phyloP scores from a whole-genome alignment of 1,284 basidiomycete genomes.

The Trametes hirsuta region DNA sequence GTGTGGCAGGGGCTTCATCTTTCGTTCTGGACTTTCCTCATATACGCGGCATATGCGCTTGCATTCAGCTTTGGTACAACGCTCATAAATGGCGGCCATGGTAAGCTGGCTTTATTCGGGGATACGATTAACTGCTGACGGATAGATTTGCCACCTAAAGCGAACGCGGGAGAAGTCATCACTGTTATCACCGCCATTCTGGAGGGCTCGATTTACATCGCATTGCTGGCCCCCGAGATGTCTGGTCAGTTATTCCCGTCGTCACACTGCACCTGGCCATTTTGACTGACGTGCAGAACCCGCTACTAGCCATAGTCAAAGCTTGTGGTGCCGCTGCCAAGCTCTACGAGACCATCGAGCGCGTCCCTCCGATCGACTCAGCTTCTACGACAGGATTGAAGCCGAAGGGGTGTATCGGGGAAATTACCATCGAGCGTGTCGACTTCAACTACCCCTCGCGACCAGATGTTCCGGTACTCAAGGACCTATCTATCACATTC shows the following conservation, averaged over 20 bases:
- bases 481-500: constrained; percentile 71
- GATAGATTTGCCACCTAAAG: constrained; percentile 35
- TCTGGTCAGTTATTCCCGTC: constrained; percentile 52
- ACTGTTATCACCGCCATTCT: constrained; percentile 86
- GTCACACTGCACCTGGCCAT: too few relatives aligned
- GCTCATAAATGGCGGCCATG: constrained; percentile 68
- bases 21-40: constrained; percentile 79
- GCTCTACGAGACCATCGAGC: constrained; percentile 90
- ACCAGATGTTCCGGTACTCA: constrained; percentile 84
- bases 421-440: constrained; percentile 78
- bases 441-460: constrained; percentile 93
- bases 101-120: constrained; percentile 35
- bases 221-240: constrained; percentile 77
- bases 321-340: constrained; percentile 91
- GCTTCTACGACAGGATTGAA: constrained; percentile 70
- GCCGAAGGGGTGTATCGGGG: constrained; percentile 73
- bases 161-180: constrained; percentile 70
- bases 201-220: constrained; percentile 88
- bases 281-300: neutral
- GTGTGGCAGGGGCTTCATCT: constrained; percentile 70
- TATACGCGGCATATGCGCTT: constrained; percentile 74
- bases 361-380: constrained; percentile 85
- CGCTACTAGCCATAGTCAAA: constrained; percentile 68
- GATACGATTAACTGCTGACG: neutral
- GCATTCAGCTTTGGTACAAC: constrained; percentile 86